Evolutionary conservation across 2,329 filamentous ascomycete genomes (phyloP).

Genomic region (Graphiopsis chlorocephala): DNA sequence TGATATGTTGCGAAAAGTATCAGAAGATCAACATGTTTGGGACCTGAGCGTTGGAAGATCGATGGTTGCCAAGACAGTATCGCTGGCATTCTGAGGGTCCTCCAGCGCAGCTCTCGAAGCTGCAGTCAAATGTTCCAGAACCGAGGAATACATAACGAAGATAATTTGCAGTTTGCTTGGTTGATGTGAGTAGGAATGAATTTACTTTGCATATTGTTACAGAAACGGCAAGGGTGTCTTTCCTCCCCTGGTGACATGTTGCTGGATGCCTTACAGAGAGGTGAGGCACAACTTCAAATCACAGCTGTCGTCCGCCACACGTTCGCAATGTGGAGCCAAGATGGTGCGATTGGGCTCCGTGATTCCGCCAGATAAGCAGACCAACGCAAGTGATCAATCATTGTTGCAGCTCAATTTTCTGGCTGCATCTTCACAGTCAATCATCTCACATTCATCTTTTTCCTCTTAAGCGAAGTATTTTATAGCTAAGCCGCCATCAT

Average conservation of each 20-base stretch:
- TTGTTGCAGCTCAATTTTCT: not conserved
- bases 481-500: not conserved
- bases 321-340: slow-evolving; percentile 12
- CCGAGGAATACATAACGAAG: not conserved
- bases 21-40: not conserved
- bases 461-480: not conserved
- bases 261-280: not conserved
- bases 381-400: not conserved
- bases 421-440: not conserved
- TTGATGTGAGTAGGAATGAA: no score
- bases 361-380: not conserved
- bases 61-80: not conserved
- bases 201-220: no score
- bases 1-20: not conserved
- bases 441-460: not conserved
- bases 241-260: not conserved
- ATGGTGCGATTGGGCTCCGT: slow-evolving; percentile 8
- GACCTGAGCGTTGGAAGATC: no score
- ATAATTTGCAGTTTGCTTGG: no score
- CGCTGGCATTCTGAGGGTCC: not conserved
- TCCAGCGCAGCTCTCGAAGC: not conserved
- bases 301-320: not conserved
- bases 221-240: not conserved
- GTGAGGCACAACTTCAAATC: not conserved
- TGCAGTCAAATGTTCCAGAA: not conserved